Base-by-base conservation (phyloP, 2,329 filamentous ascomycete genomes). In the Stromatinia cepivora region DNA sequence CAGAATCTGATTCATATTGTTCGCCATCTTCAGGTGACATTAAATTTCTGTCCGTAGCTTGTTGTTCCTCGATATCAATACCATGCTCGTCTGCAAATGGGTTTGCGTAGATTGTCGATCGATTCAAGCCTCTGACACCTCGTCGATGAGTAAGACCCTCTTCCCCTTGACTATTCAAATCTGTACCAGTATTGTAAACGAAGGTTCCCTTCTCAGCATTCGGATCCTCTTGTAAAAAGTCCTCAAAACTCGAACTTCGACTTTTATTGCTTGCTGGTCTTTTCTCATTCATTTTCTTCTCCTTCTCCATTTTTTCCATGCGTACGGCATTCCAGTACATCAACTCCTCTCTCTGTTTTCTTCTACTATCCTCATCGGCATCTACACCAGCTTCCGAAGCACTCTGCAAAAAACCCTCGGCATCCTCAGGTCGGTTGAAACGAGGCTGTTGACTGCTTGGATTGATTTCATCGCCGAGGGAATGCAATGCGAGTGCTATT, bases 391-490 rank as follows among this genome's bases (percentile, higher is more conserved):
- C 76, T 45, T 84, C 81, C 25, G 79, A 79, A 28, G 78, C 80
- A 11, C 86, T 87, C 73, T 84, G 80, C 69, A 88, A 76, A 75
- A 90, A 90, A 11, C 87, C 88, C 67, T 89, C 84, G 69, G 87
- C 87, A 78, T 90, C 88, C 77, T 90, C 88, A 65, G 88, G 88
- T 17, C 88, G 81, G 77, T 90, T 90, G 79, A 89, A 89, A 39
- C 85, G 79, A 69, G 88, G 88, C 73, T 86, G 72, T 67, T 70
- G 73, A 34, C 72, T 42, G 45, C 65, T 46, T 48, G 75, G 75
- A 69, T 82, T 79, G 77, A 88, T 84, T 73, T 82, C 83, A 69
- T 90, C 86, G 70, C 87, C 85, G 39, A 89, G 81, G 13, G 84
- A 82, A 75, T 88, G 85, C 20, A 90, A 79, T 62, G 87, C 86